These are phyloP conservation scores for Fusarium bactridioides DNA, from an alignment of 2,329 filamentous ascomycete species.

Conservation along the genomic window DNA sequence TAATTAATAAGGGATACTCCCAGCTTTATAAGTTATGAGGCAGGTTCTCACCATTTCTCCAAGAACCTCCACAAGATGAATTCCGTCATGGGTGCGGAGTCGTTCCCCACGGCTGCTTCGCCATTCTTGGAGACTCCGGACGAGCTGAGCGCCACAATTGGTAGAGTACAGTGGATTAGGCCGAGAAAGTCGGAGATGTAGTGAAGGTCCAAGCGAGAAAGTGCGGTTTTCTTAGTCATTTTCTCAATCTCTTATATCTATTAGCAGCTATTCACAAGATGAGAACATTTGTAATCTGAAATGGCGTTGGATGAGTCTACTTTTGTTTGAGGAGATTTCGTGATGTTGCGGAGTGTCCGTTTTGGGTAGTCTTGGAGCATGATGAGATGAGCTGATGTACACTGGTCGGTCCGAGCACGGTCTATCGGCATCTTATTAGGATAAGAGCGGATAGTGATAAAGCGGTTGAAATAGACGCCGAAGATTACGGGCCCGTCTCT, in stretches of 20 bases:
- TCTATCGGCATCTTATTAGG: neutral
- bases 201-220: slow-evolving; percentile 34
- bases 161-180: slow-evolving; percentile 31
- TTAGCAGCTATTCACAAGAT: neutral
- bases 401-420: neutral
- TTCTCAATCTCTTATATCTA: neutral
- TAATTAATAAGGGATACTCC: too few relatives aligned
- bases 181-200: slow-evolving; percentile 28
- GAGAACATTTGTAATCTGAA: neutral
- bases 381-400: neutral
- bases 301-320: neutral
- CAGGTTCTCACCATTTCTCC: neutral
- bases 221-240: slow-evolving; percentile 18
- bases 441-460: neutral
- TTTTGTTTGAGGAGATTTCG: neutral
- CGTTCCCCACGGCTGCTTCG: slow-evolving; percentile 33
- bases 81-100: slow-evolving; percentile 38
- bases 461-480: neutral
- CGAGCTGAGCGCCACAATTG: slow-evolving; percentile 27
- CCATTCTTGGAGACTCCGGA: slow-evolving; percentile 13
- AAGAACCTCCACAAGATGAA: slow-evolving; percentile 21
- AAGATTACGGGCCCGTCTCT: neutral
- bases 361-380: neutral
- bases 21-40: slow-evolving; percentile 5
- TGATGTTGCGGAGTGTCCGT: slow-evolving; percentile 5